Evolutionary conservation across 164 flowering plant genomes (phyloP).

Genomic region (Macadamia tetraphylla): DNA sequence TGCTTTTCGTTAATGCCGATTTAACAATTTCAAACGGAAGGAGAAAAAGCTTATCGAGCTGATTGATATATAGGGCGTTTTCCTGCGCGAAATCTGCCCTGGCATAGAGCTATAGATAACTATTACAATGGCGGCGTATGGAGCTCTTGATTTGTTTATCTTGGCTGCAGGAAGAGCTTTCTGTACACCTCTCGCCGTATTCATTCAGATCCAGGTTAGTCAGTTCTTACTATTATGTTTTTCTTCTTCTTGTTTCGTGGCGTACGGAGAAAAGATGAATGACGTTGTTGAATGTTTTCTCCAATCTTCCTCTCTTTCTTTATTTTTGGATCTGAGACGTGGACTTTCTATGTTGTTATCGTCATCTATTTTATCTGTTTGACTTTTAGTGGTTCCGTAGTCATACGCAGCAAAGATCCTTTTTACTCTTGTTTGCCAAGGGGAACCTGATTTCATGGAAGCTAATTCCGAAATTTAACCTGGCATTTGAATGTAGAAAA

Average conservation of each 20-base stretch:
- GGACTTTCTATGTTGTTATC: background rate
- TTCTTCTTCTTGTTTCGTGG: background rate
- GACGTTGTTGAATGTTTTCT: background rate
- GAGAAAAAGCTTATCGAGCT: no score
- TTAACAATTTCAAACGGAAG: slow-evolving; percentile 16
- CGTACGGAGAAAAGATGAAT: background rate
- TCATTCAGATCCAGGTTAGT: slow-evolving; percentile 90
- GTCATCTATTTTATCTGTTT: no score
- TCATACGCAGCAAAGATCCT: background rate
- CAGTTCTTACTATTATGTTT: background rate
- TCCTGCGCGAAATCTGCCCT: background rate
- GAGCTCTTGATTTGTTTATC: slow-evolving; percentile 47
- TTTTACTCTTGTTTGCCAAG: no score
- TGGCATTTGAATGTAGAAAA: no score
- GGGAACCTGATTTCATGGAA: no score
- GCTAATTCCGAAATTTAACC: no score
- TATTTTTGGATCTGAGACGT: slow-evolving; percentile 4
- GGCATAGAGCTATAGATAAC: slow-evolving; percentile 4
- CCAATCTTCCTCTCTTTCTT: background rate
- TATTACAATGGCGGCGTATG: slow-evolving; percentile 35
- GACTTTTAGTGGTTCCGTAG: background rate
- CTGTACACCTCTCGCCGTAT: slow-evolving; percentile 56
- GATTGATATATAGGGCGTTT: background rate
- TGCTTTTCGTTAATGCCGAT: slow-evolving; percentile 18
- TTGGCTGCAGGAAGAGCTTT: slow-evolving; percentile 60